Conservation (phyloP, 148 eudicot species). For the Chenopodium berlandieri region DNA sequence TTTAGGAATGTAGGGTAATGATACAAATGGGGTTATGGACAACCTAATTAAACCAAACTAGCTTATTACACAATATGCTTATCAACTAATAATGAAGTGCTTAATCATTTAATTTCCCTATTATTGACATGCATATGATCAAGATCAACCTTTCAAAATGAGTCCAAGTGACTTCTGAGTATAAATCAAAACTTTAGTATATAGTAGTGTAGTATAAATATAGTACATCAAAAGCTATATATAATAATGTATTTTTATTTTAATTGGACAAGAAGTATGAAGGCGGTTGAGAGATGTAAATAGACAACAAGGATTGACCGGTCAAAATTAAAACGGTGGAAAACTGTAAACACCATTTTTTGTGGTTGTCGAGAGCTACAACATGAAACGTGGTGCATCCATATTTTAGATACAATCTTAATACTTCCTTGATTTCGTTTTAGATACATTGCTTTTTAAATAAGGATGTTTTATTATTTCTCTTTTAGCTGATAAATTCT, state of each 20-base stretch:
- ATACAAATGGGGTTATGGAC: neutral
- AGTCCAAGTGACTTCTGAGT: neutral
- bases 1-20: neutral
- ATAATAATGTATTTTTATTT: neutral
- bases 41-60: neutral
- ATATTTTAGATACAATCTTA: neutral
- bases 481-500: too few species aligned
- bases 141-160: neutral
- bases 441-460: too few species aligned
- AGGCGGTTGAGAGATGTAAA: conserved; percentile 4
- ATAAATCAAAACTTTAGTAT: too few species aligned
- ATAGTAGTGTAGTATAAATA: neutral
- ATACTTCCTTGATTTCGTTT: too few species aligned
- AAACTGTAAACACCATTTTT: neutral
- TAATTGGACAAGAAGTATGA: neutral
- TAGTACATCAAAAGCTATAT: neutral
- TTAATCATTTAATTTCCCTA: neutral
- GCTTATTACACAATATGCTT: neutral
- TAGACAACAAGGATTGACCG: neutral
- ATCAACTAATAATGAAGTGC: neutral
- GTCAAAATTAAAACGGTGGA: conserved; percentile 13
- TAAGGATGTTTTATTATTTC: too few species aligned
- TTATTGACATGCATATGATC: conserved; percentile 4
- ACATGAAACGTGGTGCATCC: conserved; percentile 9
- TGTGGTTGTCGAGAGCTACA: neutral